Base-by-base conservation (phyloP, 2,329 filamentous ascomycete species). In the Emmonsiellopsis sp. region DNA sequence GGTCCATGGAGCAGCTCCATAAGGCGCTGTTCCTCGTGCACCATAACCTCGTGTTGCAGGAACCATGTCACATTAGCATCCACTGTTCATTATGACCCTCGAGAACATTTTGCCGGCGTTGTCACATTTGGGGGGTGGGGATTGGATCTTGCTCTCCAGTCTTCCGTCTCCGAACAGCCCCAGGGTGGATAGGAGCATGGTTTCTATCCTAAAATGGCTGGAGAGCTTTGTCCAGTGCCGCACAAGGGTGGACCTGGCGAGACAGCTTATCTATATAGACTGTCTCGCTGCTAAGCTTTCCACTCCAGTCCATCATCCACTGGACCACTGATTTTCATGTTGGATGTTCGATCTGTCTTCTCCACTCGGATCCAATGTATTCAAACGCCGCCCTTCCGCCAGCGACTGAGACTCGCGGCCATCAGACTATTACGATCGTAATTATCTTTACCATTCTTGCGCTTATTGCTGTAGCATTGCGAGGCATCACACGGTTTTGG, bases 341-440 rank as follows among this genome's bases (percentile, higher is more conserved):
- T 39, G 36, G 36, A 39, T 39, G 3, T n/a, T 39, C 36, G 36
- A 39, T 39, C 9, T 27, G 13, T 39, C 36, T 39, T 39, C 36
- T 39, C 36, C 36, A 39, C 36, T 39, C 6, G 36, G 36, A 39
- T n/a, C 36, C 9, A 9, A 39, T 39, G 14, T 4, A 44, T 44
- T 10, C 42, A 44, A 44, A 44, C 10, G 9, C 7, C 7, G 10
- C 42, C 10, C n/a, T 44, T 11, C n/a, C 13, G 31, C 27, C 21
- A 27, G 21, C 44, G 48, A 31, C 17, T 32, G 44, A 47, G 21
- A 32, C 13, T 47, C 48, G 48, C 36, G 48, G 48, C n/a, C 17
- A 42, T 21, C 48, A 51, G 37, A 51, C 48, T 6, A 42, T 51
- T 17, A 32, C 33, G 13, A 51, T 51, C 42, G 48, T 51, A 11